Conservation (phyloP, 2,329 filamentous ascomycete species). For the Fusarium concolor region DNA sequence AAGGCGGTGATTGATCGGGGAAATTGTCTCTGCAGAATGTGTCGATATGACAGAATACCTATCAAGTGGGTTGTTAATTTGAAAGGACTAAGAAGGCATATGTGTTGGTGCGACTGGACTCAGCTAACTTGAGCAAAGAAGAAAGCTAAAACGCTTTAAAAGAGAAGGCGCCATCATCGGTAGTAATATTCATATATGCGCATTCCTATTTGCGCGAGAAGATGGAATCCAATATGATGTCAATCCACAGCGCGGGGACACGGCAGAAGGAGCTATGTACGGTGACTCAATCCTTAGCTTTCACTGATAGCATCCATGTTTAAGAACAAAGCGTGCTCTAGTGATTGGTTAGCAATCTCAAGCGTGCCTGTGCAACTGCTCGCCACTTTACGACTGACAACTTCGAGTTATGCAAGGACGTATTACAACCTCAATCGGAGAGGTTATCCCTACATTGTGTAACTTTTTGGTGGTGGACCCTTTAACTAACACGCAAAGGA, state of each 20-base stretch:
- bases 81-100: background rate
- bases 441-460: conserved; percentile 23
- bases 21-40: background rate
- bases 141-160: background rate
- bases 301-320: conserved; percentile 15
- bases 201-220: background rate
- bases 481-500: conserved; percentile 21
- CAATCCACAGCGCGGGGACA: conserved; percentile 27
- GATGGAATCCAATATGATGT: conserved; percentile 32
- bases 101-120: background rate
- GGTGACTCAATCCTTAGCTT: conserved; percentile 10
- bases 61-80: background rate
- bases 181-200: background rate
- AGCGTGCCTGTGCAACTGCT: background rate
- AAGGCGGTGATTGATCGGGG: background rate
- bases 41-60: conserved; percentile 12
- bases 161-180: background rate
- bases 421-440: background rate
- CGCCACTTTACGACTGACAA: conserved; percentile 7
- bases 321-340: background rate
- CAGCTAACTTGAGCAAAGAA: background rate
- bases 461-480: conserved; percentile 22
- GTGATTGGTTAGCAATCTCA: conserved; percentile 16
- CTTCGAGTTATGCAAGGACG: background rate
- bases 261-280: conserved; percentile 7